Conservation (phyloP, 163 green algal species). For the Scenedesmus sp. region DNA sequence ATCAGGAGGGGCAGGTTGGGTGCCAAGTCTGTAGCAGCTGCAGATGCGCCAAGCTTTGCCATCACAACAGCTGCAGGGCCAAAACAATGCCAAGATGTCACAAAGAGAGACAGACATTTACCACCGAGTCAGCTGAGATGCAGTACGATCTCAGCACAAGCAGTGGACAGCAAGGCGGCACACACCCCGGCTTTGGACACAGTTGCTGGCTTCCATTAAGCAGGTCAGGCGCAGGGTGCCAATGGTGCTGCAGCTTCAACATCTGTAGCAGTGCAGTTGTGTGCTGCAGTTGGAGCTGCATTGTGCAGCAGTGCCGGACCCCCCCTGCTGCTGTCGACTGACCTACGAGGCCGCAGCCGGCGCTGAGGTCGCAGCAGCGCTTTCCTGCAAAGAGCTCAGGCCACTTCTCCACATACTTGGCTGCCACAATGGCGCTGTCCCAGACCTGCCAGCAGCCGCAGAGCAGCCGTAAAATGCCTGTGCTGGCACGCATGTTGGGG, state of each 20-base stretch:
- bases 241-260: not conserved
- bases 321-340: not conserved
- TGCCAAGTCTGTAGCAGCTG: constrained; percentile 71
- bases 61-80: constrained; percentile 67
- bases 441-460: constrained; percentile 42
- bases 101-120: not conserved
- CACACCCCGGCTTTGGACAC: not conserved
- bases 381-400: constrained; percentile 20
- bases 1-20: constrained; percentile 74
- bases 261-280: not conserved
- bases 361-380: constrained; percentile 63
- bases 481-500: no score
- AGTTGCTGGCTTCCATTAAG: no score
- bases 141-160: not conserved
- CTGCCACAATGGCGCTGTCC: constrained; percentile 64
- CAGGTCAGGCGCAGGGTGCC: not conserved
- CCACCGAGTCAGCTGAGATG: not conserved
- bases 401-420: constrained; percentile 58
- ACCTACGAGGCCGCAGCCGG: constrained; percentile 66
- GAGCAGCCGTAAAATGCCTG: not conserved
- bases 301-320: not conserved
- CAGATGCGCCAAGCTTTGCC: constrained; percentile 63
- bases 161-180: not conserved
- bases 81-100: not conserved
- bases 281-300: not conserved